Conservation (phyloP, 1,284 basidiomycete genomes). For the Tausonia pullulans region DNA sequence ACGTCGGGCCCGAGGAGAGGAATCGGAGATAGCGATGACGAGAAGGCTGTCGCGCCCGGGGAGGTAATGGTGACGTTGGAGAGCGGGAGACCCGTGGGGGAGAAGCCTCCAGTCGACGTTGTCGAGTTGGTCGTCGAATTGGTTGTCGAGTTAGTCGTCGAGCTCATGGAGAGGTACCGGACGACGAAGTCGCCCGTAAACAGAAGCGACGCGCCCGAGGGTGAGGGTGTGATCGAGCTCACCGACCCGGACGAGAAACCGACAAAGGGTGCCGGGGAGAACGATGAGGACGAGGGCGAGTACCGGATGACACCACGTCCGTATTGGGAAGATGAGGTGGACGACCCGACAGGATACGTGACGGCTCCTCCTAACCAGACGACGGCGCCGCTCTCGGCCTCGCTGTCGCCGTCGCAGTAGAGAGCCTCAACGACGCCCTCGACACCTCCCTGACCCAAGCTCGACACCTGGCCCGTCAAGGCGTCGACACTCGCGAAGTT, state of each 20-base stretch:
- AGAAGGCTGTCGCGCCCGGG: constrained; percentile 67
- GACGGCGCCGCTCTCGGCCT: constrained; percentile 41
- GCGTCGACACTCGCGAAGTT: constrained; percentile 29
- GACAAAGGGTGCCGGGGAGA: constrained; percentile 67
- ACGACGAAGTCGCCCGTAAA: constrained; percentile 48
- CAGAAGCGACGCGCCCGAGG: constrained; percentile 61
- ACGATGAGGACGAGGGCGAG: constrained; percentile 52
- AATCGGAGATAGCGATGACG: constrained; percentile 80
- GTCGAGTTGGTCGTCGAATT: constrained; percentile 57
- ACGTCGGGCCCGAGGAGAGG: constrained; percentile 50
- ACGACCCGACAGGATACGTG: constrained; percentile 28
- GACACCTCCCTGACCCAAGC: constrained; percentile 27
- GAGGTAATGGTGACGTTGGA: constrained; percentile 41
- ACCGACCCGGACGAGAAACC: constrained; percentile 70
- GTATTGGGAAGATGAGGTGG: constrained; percentile 43
- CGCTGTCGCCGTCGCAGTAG: constrained; percentile 54
- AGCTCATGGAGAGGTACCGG: constrained; percentile 38
- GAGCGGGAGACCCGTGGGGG: constrained; percentile 17
- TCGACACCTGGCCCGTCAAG: constrained; percentile 19
- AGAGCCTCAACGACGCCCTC: constrained; percentile 61
- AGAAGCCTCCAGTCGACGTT: constrained; percentile 5
- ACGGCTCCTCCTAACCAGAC: constrained; percentile 84
- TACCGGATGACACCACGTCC: constrained; percentile 65
- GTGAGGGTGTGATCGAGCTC: constrained; percentile 61
- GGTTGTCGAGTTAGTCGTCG: constrained; percentile 50